These are phyloP conservation scores for Claviceps humidiphila DNA, from an alignment of 2,329 filamentous ascomycete genomes.

Conservation along the genomic window DNA sequence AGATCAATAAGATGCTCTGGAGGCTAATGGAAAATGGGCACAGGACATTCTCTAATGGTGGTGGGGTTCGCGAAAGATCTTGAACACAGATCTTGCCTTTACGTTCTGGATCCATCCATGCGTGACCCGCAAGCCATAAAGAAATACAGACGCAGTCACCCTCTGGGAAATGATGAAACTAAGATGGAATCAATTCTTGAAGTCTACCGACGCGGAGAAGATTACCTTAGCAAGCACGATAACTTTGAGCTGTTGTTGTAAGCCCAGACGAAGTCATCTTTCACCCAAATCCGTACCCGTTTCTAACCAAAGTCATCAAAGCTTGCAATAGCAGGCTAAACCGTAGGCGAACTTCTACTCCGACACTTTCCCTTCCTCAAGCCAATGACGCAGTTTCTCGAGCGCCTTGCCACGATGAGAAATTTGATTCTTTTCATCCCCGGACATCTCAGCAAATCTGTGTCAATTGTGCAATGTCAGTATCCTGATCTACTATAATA, in stretches of 20 bases:
- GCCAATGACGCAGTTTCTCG: constrained; percentile 72
- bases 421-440: constrained; percentile 74
- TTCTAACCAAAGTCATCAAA: background rate
- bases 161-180: constrained; percentile 29
- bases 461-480: background rate
- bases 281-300: background rate
- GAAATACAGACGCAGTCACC: constrained; percentile 37
- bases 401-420: constrained; percentile 86
- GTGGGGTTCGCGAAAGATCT: constrained; percentile 63
- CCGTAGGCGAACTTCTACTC: background rate
- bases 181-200: constrained; percentile 38
- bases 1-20: background rate
- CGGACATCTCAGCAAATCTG: constrained; percentile 89
- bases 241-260: constrained; percentile 73
- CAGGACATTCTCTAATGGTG: constrained; percentile 81
- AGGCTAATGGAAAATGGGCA: background rate
- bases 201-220: constrained; percentile 57
- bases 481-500: background rate
- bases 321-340: background rate
- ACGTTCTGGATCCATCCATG: constrained; percentile 84
- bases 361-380: constrained; percentile 21
- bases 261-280: constrained; percentile 12
- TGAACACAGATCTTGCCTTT: constrained; percentile 52
- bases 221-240: constrained; percentile 55
- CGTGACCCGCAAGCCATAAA: constrained; percentile 52